These are phyloP conservation scores for Yamadazyma taylorii DNA, from an alignment of 1,139 yeast genomes.

Conservation along the genomic window DNA sequence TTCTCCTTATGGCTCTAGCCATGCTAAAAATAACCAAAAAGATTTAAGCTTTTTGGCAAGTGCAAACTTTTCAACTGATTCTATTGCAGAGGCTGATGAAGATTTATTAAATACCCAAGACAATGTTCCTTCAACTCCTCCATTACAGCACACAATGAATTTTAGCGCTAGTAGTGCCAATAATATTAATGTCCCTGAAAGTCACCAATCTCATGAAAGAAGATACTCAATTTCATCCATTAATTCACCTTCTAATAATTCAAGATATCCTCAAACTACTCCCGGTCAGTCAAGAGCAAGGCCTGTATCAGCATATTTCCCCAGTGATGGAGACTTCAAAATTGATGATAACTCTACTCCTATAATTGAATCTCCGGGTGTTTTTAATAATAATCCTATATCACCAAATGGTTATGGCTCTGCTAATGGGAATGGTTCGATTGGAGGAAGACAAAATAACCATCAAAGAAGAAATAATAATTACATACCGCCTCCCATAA, in stretches of 20 bases:
- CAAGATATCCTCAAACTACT: not conserved
- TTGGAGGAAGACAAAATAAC: constrained; percentile 4
- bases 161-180: not conserved
- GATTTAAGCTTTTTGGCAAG: constrained; percentile 28
- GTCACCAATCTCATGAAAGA: constrained; percentile 13
- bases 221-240: constrained; percentile 25
- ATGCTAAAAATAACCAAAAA: not conserved
- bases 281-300: constrained; percentile 22
- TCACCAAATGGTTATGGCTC: not conserved
- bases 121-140: constrained; percentile 1
- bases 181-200: not conserved
- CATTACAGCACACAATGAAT: not conserved
- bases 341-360: constrained; percentile 10
- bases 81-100: constrained; percentile 25
- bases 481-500: constrained; percentile 17
- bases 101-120: constrained; percentile 4
- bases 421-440: not conserved
- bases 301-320: constrained; percentile 41
- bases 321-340: constrained; percentile 9
- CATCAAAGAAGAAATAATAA: constrained; percentile 11
- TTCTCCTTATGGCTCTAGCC: no score
- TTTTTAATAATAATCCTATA: not conserved
- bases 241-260: constrained; percentile 17
- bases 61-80: constrained; percentile 47
- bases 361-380: constrained; percentile 8